Evolutionary conservation across 1,139 yeast species (phyloP).

Genomic region (Yamadazyma jaroonii): DNA sequence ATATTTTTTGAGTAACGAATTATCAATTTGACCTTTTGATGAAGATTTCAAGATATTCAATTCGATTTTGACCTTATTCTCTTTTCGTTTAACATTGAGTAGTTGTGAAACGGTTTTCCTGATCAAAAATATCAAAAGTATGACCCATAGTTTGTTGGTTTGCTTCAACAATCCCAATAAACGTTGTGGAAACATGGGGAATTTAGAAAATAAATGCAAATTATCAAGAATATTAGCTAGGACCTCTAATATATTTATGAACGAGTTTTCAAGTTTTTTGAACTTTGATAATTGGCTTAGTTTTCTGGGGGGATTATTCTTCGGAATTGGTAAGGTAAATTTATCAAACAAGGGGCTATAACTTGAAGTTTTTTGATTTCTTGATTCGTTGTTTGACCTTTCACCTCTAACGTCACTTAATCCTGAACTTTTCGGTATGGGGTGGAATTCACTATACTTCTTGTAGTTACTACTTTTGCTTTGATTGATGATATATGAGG

Average conservation of each 20-base stretch:
- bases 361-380: conserved; percentile 3
- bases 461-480: conserved; percentile 10
- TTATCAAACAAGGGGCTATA: conserved; percentile 27
- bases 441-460: conserved; percentile 15
- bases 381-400: background rate
- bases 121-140: conserved; percentile 41
- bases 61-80: conserved; percentile 37
- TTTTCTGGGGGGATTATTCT: conserved; percentile 11
- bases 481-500: conserved; percentile 18
- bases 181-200: conserved; percentile 43
- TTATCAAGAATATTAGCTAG: conserved; percentile 43
- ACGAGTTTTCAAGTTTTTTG: conserved; percentile 28
- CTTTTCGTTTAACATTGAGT: conserved; percentile 39
- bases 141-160: conserved; percentile 46
- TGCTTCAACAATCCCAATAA: conserved; percentile 34
- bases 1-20: conserved; percentile 32
- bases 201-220: conserved; percentile 41
- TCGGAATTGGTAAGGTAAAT: conserved; percentile 13
- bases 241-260: conserved; percentile 34
- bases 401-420: background rate
- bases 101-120: conserved; percentile 44
- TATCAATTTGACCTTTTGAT: conserved; percentile 23
- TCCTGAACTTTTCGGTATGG: conserved; percentile 13
- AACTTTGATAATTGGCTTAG: conserved; percentile 15
- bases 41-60: conserved; percentile 30